phyloP scores from a whole-genome alignment of 169 alveolate genomes.

The Cryptosporidium baileyi region DNA sequence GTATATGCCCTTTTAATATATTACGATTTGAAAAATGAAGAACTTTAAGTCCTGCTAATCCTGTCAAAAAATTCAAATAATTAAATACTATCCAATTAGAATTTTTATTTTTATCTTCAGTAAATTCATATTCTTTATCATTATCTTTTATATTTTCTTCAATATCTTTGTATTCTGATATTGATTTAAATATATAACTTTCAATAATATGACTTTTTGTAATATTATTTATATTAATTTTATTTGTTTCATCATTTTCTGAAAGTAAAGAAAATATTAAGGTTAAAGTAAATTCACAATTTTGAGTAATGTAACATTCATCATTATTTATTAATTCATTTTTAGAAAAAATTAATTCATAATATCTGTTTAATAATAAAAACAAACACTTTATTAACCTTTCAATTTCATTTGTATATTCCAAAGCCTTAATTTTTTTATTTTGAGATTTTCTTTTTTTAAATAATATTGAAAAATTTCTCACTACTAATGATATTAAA shows the following conservation, averaged over 20 bases:
- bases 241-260: conserved; percentile 2
- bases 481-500: not conserved
- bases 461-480: conserved; percentile 19
- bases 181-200: conserved; percentile 6
- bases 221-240: not conserved
- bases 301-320: not conserved
- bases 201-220: conserved; percentile 1
- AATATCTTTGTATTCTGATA: not conserved
- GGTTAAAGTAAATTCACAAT: conserved; percentile 14
- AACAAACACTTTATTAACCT: not conserved
- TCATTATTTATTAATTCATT: not conserved
- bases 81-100: conserved; percentile 17
- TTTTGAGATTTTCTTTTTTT: not conserved
- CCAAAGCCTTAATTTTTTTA: conserved; percentile 18
- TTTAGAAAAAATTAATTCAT: not conserved
- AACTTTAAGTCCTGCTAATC: conserved; percentile 29
- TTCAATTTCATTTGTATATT: not conserved
- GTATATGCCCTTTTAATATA: not conserved
- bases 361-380: not conserved
- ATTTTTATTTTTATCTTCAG: not conserved
- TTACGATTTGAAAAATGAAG: conserved; percentile 19
- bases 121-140: not conserved
- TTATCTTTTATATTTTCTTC: not conserved
- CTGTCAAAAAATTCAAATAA: not conserved
- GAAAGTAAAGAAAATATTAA: conserved; percentile 29